Evolutionary conservation across 2,329 filamentous ascomycete species (phyloP).

Genomic region (Volutella citrinella): DNA sequence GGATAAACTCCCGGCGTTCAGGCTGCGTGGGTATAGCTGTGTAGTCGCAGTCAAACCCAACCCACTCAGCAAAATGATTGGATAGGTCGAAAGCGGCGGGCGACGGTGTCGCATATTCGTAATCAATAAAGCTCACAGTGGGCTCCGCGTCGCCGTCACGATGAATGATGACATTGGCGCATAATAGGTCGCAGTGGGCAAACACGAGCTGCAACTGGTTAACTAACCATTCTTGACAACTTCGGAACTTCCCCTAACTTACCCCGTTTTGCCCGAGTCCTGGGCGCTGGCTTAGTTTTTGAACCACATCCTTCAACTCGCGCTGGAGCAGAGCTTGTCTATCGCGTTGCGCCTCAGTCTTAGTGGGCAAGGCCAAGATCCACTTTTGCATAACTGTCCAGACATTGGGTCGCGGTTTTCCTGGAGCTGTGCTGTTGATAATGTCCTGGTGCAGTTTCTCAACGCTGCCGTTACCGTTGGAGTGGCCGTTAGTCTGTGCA

Average conservation of each 20-base stretch:
- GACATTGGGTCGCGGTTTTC: slow-evolving; percentile 76
- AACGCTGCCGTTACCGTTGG: slow-evolving; percentile 29
- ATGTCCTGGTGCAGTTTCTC: slow-evolving; percentile 32
- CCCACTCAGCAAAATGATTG: slow-evolving; percentile 99
- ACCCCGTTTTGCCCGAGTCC: slow-evolving; percentile 75
- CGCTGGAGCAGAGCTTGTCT: slow-evolving; percentile 67
- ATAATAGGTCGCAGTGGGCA: slow-evolving; percentile 92
- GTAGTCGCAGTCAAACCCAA: slow-evolving; percentile 93
- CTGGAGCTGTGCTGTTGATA: slow-evolving; percentile 54
- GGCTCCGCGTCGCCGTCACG: slow-evolving; percentile 32
- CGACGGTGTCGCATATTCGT: slow-evolving; percentile 94
- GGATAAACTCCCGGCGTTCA: slow-evolving; percentile 76
- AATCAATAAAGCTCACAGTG: slow-evolving; percentile 81
- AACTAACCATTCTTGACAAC: slow-evolving; percentile 8
- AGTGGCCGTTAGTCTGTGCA: slow-evolving; percentile 36
- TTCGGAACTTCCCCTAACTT: slow-evolving; percentile 32
- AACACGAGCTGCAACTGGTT: slow-evolving; percentile 67
- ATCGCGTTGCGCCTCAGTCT: slow-evolving; percentile 64
- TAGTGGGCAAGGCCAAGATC: slow-evolving; percentile 79
- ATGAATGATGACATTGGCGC: slow-evolving; percentile 90
- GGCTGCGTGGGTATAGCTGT: slow-evolving; percentile 73
- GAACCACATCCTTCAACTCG: slow-evolving; percentile 70
- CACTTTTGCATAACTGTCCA: slow-evolving; percentile 98
- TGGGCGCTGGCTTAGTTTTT: slow-evolving; percentile 70
- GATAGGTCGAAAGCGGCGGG: slow-evolving; percentile 94